Conservation (phyloP, 805 yeast species). For the Candida cerambycidarum region DNA sequence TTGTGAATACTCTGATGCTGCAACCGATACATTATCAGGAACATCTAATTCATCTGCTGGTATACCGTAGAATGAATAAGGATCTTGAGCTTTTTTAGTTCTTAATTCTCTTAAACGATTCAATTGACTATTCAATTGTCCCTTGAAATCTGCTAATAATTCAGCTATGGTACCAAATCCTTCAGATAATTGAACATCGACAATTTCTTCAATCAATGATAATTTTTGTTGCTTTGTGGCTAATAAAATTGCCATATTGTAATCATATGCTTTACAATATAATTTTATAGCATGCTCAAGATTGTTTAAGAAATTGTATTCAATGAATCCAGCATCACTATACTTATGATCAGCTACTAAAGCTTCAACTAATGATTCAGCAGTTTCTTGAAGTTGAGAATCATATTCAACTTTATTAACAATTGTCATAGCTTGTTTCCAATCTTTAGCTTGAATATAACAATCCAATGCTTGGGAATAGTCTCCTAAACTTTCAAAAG, state of each 20-base stretch:
- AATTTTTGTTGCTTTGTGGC: slow-evolving; percentile 45
- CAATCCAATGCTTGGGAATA: slow-evolving; percentile 64
- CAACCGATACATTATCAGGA: slow-evolving; percentile 92
- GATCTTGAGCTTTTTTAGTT: slow-evolving; percentile 78
- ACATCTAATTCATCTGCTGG: slow-evolving; percentile 60
- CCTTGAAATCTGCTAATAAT: slow-evolving; percentile 86
- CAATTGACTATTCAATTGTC: slow-evolving; percentile 81
- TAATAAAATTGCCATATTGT: slow-evolving; percentile 72
- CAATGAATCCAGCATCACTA: slow-evolving; percentile 77
- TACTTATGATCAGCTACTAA: slow-evolving; percentile 71
- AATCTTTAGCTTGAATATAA: slow-evolving; percentile 67
- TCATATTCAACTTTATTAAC: slow-evolving; percentile 41
- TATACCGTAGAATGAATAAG: slow-evolving; percentile 76
- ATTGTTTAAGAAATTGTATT: slow-evolving; percentile 59
- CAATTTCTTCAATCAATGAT: slow-evolving; percentile 53
- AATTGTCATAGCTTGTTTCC: slow-evolving; percentile 82
- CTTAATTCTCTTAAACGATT: slow-evolving; percentile 82
- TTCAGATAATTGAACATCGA: slow-evolving; percentile 78
- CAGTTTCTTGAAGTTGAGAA: slow-evolving; percentile 44
- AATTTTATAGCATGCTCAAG: slow-evolving; percentile 61
- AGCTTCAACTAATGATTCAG: slow-evolving; percentile 58
- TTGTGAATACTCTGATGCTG: slow-evolving; percentile 91
- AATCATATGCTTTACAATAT: slow-evolving; percentile 73
- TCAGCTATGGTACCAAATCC: slow-evolving; percentile 88
- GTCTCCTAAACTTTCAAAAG: slow-evolving; percentile 67